Conservation (phyloP, 2,329 filamentous ascomycete species). For the Stemphylium beticola region DNA sequence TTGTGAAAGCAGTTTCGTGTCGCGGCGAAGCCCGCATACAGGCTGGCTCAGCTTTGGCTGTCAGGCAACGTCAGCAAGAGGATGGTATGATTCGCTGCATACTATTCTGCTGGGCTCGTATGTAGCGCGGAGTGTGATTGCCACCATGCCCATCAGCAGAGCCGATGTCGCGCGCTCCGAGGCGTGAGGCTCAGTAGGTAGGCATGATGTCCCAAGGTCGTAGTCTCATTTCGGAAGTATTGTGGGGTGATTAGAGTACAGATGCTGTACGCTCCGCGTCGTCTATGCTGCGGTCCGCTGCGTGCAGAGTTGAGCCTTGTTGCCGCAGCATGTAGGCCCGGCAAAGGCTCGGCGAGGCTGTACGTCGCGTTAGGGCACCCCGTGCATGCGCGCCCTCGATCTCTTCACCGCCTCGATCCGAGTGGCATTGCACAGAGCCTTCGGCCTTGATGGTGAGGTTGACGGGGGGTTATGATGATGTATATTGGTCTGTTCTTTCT, state of each 20-base stretch:
- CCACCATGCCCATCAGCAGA: background rate
- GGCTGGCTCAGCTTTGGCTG: background rate
- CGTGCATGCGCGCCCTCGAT: background rate
- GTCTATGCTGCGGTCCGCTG: conserved; percentile 4
- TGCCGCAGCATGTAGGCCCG: background rate
- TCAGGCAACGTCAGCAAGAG: background rate
- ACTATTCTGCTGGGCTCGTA: background rate
- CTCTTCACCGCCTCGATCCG: background rate
- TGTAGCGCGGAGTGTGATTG: background rate
- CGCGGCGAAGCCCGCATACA: background rate
- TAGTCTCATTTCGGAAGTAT: conserved; percentile 1
- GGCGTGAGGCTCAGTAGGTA: background rate
- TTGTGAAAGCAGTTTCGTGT: background rate
- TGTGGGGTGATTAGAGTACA: background rate
- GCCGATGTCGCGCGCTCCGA: background rate
- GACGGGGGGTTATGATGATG: background rate
- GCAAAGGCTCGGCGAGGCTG: conserved; percentile 8
- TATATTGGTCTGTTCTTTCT: conserved; percentile 1
- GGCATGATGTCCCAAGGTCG: background rate
- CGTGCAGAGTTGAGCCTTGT: conserved; percentile 2
- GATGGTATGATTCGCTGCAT: background rate
- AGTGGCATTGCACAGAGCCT: background rate
- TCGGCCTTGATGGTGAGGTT: background rate
- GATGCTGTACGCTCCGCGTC: background rate
- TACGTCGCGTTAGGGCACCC: background rate